Evolutionary conservation across 441 rosid species (phyloP).

Genomic region (Gossypium davidsonii): DNA sequence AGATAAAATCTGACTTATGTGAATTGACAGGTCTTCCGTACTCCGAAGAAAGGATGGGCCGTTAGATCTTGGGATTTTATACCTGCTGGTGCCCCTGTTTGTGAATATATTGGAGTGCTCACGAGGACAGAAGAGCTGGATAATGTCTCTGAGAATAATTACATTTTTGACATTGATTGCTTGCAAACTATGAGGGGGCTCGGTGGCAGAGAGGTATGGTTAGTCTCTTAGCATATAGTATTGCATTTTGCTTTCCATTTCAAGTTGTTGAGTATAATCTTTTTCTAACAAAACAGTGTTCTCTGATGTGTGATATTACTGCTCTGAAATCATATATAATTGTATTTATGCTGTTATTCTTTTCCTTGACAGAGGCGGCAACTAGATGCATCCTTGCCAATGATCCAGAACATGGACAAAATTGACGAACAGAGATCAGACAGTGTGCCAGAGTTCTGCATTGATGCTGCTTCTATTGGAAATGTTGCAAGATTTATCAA

Average conservation of each 20-base stretch:
- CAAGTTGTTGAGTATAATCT: not conserved
- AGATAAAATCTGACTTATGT: slow-evolving; percentile 1
- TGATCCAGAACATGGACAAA: slow-evolving; percentile 14
- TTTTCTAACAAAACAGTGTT: not conserved
- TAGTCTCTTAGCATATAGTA: not conserved
- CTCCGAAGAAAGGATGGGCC: slow-evolving; percentile 91
- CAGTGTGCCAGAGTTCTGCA: slow-evolving; percentile 71
- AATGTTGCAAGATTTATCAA: slow-evolving; percentile 84
- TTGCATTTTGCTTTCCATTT: not conserved
- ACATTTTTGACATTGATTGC: slow-evolving; percentile 90
- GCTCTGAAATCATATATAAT: not conserved
- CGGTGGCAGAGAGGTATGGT: slow-evolving; percentile 72
- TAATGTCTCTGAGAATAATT: slow-evolving; percentile 51
- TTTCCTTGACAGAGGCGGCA: slow-evolving; percentile 45
- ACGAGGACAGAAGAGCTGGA: slow-evolving; percentile 68
- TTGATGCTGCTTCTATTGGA: slow-evolving; percentile 77
- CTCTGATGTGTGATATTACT: not conserved
- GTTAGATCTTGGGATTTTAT: slow-evolving; percentile 93
- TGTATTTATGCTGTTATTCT: not conserved
- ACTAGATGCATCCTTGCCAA: slow-evolving; percentile 35
- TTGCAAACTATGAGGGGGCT: slow-evolving; percentile 80
- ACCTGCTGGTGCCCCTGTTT: slow-evolving; percentile 86
- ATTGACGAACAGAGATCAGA: slow-evolving; percentile 41
- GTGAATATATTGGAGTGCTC: slow-evolving; percentile 76
- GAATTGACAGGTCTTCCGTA: slow-evolving; percentile 61